These are phyloP conservation scores for Phtheirospermum japonicum DNA, from an alignment of 257 asterid species.

Conservation along the genomic window DNA sequence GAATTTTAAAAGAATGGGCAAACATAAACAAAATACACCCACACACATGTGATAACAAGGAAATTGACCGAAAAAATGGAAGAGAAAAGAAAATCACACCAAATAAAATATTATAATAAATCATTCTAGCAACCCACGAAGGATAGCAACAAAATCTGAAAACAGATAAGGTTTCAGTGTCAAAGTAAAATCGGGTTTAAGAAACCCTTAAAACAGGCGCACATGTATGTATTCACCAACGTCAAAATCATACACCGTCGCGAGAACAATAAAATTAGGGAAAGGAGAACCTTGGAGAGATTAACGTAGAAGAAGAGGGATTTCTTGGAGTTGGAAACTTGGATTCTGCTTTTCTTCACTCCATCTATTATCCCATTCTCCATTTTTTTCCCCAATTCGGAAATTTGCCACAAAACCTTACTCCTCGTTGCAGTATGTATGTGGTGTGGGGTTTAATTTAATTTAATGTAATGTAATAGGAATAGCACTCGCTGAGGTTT, in stretches of 20 bases:
- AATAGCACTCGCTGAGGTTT: background rate
- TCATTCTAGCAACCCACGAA: slow-evolving; percentile 1
- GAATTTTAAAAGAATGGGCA: too few species aligned
- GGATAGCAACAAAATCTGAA: background rate
- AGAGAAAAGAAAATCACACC: too few species aligned
- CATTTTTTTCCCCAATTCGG: slow-evolving; percentile 22
- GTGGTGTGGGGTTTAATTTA: too few species aligned
- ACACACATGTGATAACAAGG: too few species aligned
- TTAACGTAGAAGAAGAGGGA: slow-evolving; percentile 49
- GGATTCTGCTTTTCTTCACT: slow-evolving; percentile 38
- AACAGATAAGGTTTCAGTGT: background rate
- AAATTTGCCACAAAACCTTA: background rate
- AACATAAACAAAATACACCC: too few species aligned
- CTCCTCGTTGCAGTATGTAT: too few species aligned
- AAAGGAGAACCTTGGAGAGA: slow-evolving; percentile 38
- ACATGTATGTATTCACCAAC: background rate
- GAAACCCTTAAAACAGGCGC: too few species aligned
- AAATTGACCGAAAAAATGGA: too few species aligned
- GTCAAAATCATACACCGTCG: background rate
- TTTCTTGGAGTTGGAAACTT: slow-evolving; percentile 48
- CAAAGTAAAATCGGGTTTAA: too few species aligned
- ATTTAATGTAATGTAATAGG: too few species aligned
- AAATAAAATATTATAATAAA: too few species aligned
- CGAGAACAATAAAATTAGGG: too few species aligned
- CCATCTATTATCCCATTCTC: slow-evolving; percentile 32